Base-by-base conservation (phyloP, 768 basidiomycete genomes). In the Clathrus columnatus region DNA sequence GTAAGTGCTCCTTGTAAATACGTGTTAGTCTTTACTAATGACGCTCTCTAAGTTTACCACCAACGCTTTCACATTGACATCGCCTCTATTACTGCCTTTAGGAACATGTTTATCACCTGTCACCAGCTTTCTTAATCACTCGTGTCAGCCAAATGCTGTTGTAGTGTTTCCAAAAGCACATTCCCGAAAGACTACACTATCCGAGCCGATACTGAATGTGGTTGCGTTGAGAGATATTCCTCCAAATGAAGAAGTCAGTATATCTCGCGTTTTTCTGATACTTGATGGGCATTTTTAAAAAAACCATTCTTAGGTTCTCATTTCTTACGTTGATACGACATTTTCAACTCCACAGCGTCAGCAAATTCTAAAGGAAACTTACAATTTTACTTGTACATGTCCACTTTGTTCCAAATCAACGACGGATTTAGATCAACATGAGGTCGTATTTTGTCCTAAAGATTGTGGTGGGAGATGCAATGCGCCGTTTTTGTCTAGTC, bases 61-160 rank as follows among this genome's bases (percentile, higher is more conserved):
- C 6, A 99, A 99, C 66, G 85, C 95, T 0, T 88, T 97, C 64
- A 86, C 93, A 0, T 70, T 96, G 8, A 85, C 91, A 1, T 79
- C 85, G 0, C 82, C 87, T 0, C 77, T 87, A 4, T 72, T 98
- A 16, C 78, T 81, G 1, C 86, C 93, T 0, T 73, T 97, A 30
- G 95, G 95, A 5, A 83, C 84, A 1, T 82, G 85, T n/a, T 77
- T 94, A 14, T 87, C 89, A 0, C 93, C 94, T 0, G 63, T 79
- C 0, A 70, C 85, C 4, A 93, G 93, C 0, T 72, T 96, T 10
- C 78, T 87, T 55, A 96, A 96, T 64, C 93, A 97, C 64, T 87
- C 87, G 0, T 94, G 92, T 64, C 76, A 80, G 20, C 90, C 91
- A 0, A 94, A 96, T 64, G 91, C 87, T 0, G 89, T 85, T 28